Base-by-base conservation (phyloP, 2,329 filamentous ascomycete species). In the Aspergillus sclerotialis region DNA sequence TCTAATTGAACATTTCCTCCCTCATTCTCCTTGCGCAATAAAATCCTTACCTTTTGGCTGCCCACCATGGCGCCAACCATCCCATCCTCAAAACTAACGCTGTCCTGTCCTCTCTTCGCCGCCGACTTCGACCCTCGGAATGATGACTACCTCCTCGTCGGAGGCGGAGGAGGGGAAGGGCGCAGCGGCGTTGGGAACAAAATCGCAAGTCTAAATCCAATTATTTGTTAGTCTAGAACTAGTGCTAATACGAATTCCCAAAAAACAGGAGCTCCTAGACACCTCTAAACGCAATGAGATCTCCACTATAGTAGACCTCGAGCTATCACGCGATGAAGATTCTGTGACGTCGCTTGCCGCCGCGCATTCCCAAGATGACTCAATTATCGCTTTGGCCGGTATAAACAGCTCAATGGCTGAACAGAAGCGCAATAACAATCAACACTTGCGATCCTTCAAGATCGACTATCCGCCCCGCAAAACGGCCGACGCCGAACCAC, bases 101-200 rank as follows among this genome's bases (percentile, higher is more conserved):
- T 93, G 45, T 76, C 79, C 38, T 95, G 90, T 61, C 89, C 89
- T 31, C 75, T 94, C 39, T 94, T 88, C 61, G 79, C 83, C 36
- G 84, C 87, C 58, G 88, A 88, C 55, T 95, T 94, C 61, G 87
- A 94, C 55, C 85, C 83, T 33, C 75, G 82, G 52, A 80, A 93
- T 65, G 74, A 81, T 39, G 76, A 76, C 43, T 80, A 80, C 44
- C 70, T 95, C 15, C 68, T 94, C 7, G 84, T 94, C 24, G 87
- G 82, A 40, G 90, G 90, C 33, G 90, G 90, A 42, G 90, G 90
- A 45, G 90, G 90, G 32, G 80, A 85, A 44, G 80, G 84, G 31
- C 77, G 78, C 45, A 87, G 78, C 46, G 88, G 87, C 28, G 84
- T 94, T 14, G 79, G 80, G 37, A 94, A 94, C 69, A 87, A 87